phyloP scores from a whole-genome alignment of 139 green algal genomes.

The Chlamydomonas sphaeroides region DNA sequence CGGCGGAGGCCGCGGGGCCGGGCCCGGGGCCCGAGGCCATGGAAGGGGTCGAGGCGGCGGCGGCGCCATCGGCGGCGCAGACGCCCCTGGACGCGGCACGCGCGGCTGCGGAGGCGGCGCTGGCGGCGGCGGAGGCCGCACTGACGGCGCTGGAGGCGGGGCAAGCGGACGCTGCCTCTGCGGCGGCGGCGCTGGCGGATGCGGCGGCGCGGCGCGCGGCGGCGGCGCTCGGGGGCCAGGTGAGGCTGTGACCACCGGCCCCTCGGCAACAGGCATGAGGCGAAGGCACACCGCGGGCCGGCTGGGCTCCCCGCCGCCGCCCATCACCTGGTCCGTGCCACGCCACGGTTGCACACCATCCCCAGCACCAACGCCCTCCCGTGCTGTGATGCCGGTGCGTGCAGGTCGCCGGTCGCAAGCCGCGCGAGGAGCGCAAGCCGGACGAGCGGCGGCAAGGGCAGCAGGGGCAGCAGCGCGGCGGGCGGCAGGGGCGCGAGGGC shows the following conservation, averaged over 20 bases:
- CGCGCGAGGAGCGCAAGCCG: too few species aligned
- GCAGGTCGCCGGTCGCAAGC: too few species aligned
- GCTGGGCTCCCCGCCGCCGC: too few species aligned
- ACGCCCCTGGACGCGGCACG: background rate
- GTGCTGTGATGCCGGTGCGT: too few species aligned
- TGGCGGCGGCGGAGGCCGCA: slow-evolving; percentile 27
- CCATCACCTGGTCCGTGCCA: too few species aligned
- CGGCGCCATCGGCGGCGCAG: background rate
- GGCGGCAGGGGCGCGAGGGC: slow-evolving; percentile 4
- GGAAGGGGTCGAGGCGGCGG: background rate
- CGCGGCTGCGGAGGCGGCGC: slow-evolving; percentile 8
- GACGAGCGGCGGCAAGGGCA: background rate
- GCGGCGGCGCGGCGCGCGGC: background rate
- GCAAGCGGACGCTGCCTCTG: background rate
- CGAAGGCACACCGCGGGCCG: background rate
- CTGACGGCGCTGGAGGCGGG: background rate
- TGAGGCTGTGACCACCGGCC: background rate
- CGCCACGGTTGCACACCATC: too few species aligned
- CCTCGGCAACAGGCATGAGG: background rate
- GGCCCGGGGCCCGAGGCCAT: background rate
- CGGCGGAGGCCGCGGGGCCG: background rate
- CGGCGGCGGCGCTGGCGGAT: slow-evolving; percentile 17
- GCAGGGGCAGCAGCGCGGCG: slow-evolving; percentile 7
- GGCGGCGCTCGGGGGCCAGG: background rate
- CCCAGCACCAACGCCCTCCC: too few species aligned